These are phyloP conservation scores for Biscutella laevigata DNA, from an alignment of 441 rosid species.

Conservation along the genomic window DNA sequence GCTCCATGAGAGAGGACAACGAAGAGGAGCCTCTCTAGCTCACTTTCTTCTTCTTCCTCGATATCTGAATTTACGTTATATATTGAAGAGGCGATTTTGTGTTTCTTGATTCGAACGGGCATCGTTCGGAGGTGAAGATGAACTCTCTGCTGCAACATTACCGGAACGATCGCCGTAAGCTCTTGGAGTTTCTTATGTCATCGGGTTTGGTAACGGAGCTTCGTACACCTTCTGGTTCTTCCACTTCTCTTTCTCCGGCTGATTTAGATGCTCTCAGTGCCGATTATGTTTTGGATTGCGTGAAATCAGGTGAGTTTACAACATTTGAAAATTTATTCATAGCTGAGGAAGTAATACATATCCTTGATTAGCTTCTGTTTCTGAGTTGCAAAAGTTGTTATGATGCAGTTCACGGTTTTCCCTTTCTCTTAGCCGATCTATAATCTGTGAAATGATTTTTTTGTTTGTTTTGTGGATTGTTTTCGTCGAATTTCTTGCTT, in stretches of 20 bases:
- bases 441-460: neutral
- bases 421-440: neutral
- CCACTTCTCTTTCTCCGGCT: conserved; percentile 36
- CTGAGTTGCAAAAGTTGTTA: neutral
- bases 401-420: neutral
- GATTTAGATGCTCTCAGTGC: conserved; percentile 71
- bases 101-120: neutral
- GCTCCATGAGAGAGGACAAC: conserved; percentile 1
- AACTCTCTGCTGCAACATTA: conserved; percentile 45
- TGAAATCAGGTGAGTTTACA: conserved; percentile 51
- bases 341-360: neutral
- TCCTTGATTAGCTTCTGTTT: neutral
- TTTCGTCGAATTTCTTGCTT: neutral
- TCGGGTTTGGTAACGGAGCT: conserved; percentile 54
- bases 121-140: conserved; percentile 35
- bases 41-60: neutral
- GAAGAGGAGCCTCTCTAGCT: neutral
- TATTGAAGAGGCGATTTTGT: neutral
- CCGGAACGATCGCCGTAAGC: conserved; percentile 90
- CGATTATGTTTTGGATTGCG: conserved; percentile 59
- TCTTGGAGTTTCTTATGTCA: conserved; percentile 58
- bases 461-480: neutral
- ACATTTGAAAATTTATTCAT: neutral
- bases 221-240: conserved; percentile 47
- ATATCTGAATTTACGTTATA: neutral